Evolutionary conservation across 2,329 filamentous ascomycete genomes (phyloP), one percentile per base, ranked within the genome.

Genomic region (Tolypocladium ovalisporum): DNA sequence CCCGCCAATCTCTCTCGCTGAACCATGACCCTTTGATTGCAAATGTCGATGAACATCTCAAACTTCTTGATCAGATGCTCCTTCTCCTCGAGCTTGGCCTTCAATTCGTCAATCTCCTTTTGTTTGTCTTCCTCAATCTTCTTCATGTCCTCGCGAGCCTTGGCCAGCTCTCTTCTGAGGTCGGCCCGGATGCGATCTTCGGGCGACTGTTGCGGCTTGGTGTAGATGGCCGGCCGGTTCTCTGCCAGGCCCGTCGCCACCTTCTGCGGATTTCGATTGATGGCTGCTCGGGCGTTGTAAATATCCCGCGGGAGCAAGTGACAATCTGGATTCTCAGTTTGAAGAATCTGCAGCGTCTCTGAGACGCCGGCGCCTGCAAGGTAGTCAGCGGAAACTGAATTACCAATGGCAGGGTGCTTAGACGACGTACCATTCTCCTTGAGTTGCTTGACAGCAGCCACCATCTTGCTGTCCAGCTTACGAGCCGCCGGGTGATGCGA

Each of bases 1-100:
- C 64, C 64, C 34, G 66, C 69, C 17, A 86, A 72, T 60, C 79
- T 75, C 64, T 83, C 79, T 54, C 82, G 73, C 67, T 84, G 81
- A 56, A 85, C 75, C 75, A 86, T 86, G 60, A 86, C 83, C 54
- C 84, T 74, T 66, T 85, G 77, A 63, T 87, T 87, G 67, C 83
- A 86, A 56, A 87, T 85, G 68, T 87, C 84, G 64, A 87, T 86
- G 56, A 87, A 87, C 79, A 84, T 84, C 69, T 87, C 83, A 62
- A 86, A 87, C 65, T 80, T 83, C 60, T 78, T 70, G 57, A 87
- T 86, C 59, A 80, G 77, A 64, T 79, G 77, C 59, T 85, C 81
- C 68, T 86, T 86, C 59, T 87, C 82, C 44, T 78, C 79, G 19
- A 92, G 68, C 64, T 83, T 77, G 57, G 77, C 74, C 63, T 83